Percentiles rank a stretch among this genome's conserved stretches.
Evolutionary conservation across 2,329 filamentous ascomycete genomes (phyloP).

Genomic region (Fusarium sp.): DNA sequence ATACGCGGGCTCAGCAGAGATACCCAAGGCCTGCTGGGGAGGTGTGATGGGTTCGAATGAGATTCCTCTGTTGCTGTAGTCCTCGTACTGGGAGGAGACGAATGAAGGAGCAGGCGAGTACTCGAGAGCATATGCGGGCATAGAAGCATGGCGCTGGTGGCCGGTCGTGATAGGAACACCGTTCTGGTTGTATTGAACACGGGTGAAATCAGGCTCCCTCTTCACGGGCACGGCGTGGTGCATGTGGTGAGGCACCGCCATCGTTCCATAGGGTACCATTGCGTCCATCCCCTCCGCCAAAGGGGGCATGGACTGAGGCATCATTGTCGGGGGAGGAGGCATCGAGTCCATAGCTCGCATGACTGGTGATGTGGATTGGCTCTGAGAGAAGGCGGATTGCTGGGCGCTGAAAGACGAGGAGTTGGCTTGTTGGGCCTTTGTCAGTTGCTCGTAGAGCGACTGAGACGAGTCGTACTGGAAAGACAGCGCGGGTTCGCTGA

Average conservation of each 20-base stretch:
- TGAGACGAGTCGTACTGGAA: slow-evolving; percentile 99
- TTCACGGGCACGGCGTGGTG: slow-evolving; percentile 79
- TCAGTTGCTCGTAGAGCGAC: slow-evolving; percentile 98
- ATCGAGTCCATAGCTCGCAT: slow-evolving; percentile 93
- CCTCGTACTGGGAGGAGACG: slow-evolving; percentile 97
- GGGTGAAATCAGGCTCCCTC: slow-evolving; percentile 85
- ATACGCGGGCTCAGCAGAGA: slow-evolving; percentile 91
- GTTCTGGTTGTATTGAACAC: slow-evolving; percentile 91
- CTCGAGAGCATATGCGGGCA: slow-evolving; percentile 94
- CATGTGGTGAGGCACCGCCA: slow-evolving; percentile 76
- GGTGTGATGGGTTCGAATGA: slow-evolving; percentile 98
- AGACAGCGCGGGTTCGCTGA: slow-evolving; percentile 95
- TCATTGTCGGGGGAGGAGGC: slow-evolving; percentile 90
- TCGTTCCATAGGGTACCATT: slow-evolving; percentile 76
- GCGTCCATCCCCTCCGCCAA: slow-evolving; percentile 75
- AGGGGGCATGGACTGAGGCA: slow-evolving; percentile 69
- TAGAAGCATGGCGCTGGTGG: slow-evolving; percentile 96
- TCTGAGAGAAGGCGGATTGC: slow-evolving; percentile 75
- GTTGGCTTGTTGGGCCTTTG: slow-evolving; percentile 98
- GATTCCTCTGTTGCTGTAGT: slow-evolving; percentile 95
- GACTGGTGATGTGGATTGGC: slow-evolving; percentile 87
- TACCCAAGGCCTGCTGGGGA: slow-evolving; percentile 86
- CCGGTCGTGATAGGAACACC: slow-evolving; percentile 84
- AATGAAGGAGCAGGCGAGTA: slow-evolving; percentile 98
- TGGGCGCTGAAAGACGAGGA: slow-evolving; percentile 95